These are phyloP conservation scores for Podospora comata DNA, from an alignment of 495 filamentous ascomycete genomes.

Conservation along the genomic window DNA sequence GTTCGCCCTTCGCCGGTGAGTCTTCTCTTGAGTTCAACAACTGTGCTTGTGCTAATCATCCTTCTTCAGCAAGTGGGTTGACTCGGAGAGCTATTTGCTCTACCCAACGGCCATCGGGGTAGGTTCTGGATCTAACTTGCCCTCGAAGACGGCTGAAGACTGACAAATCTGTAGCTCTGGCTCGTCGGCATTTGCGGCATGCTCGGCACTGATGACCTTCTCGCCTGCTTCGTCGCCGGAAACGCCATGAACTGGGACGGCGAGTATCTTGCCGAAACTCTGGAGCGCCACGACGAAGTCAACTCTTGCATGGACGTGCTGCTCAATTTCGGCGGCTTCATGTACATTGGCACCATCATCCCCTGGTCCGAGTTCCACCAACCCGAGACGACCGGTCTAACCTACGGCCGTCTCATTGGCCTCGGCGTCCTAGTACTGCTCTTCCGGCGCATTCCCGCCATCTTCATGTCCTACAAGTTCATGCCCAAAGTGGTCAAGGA, in stretches of 20 bases:
- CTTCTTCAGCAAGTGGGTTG: conserved; percentile 64
- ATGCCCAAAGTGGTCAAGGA: conserved; percentile 66
- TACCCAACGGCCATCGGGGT: conserved; percentile 81
- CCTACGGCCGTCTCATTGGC: conserved; percentile 64
- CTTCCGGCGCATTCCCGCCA: conserved; percentile 48
- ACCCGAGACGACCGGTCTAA: conserved; percentile 39
- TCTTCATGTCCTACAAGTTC: conserved; percentile 51
- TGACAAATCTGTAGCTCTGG: conserved; percentile 45
- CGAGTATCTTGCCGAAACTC: conserved; percentile 78
- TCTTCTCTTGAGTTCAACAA: too few relatives aligned
- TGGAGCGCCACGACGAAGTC: conserved; percentile 68
- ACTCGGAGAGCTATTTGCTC: conserved; percentile 80
- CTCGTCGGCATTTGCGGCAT: conserved; percentile 77
- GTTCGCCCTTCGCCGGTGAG: conserved; percentile 23
- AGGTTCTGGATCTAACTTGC: conserved; percentile 8
- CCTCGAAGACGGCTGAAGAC: background rate
- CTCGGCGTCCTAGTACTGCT: conserved; percentile 74
- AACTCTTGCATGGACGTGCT: conserved; percentile 78
- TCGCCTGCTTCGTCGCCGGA: conserved; percentile 87
- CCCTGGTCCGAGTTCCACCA: conserved; percentile 60
- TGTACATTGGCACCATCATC: conserved; percentile 80
- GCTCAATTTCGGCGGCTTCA: conserved; percentile 74
- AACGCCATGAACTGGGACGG: conserved; percentile 84
- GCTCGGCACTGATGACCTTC: conserved; percentile 83
- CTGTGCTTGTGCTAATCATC: too few relatives aligned